Evolutionary conservation across 2,329 filamentous ascomycete genomes (phyloP).

Genomic region (Sclerotinia minor): DNA sequence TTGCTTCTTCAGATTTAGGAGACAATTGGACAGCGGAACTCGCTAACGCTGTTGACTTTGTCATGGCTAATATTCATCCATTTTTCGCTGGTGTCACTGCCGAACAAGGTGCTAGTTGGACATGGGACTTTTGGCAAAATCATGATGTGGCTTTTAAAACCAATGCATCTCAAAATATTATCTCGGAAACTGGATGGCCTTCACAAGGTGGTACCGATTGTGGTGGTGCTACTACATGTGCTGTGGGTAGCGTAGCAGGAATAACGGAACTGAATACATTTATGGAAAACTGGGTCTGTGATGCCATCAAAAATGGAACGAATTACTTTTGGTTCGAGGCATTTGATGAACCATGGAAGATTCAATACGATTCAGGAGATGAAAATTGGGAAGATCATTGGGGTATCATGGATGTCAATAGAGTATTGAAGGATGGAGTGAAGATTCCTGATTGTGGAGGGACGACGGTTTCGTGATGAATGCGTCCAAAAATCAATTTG

Average conservation of each 20-base stretch:
- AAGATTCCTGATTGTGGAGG: slow-evolving; percentile 86
- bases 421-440: slow-evolving; percentile 80
- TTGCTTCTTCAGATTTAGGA: slow-evolving; percentile 86
- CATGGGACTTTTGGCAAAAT: slow-evolving; percentile 74
- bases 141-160: slow-evolving; percentile 65
- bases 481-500: neutral
- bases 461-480: slow-evolving; percentile 45
- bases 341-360: slow-evolving; percentile 97
- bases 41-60: slow-evolving; percentile 71
- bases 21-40: slow-evolving; percentile 78
- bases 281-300: slow-evolving; percentile 82
- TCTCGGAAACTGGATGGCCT: slow-evolving; percentile 92
- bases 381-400: slow-evolving; percentile 94
- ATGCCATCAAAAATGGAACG: slow-evolving; percentile 75
- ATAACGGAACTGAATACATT: slow-evolving; percentile 82
- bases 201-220: slow-evolving; percentile 78
- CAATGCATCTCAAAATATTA: slow-evolving; percentile 68
- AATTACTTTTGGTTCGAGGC: slow-evolving; percentile 98
- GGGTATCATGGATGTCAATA: slow-evolving; percentile 84
- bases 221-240: slow-evolving; percentile 59
- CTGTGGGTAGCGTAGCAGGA: slow-evolving; percentile 71
- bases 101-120: slow-evolving; percentile 73
- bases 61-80: slow-evolving; percentile 97
- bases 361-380: slow-evolving; percentile 63
- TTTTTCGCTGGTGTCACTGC: slow-evolving; percentile 84